These are phyloP conservation scores for Penicillium sp. DNA, from an alignment of 2,329 filamentous ascomycete species.

Conservation along the genomic window DNA sequence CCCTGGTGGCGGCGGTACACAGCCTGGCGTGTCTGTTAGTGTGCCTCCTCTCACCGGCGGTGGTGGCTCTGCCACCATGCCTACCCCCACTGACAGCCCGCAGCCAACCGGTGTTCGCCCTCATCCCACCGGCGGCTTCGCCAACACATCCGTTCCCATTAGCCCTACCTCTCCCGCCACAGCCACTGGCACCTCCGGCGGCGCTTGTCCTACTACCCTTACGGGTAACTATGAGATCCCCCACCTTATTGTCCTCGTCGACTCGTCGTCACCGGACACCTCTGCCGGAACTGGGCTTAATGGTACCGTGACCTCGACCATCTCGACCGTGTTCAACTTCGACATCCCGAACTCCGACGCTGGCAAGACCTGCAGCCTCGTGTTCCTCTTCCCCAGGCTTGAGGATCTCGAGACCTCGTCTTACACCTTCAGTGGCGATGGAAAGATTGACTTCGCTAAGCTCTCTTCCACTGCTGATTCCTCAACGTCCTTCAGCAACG, in stretches of 20 bases:
- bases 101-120: neutral
- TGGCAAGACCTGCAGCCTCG: conserved; percentile 61
- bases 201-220: conserved; percentile 47
- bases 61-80: neutral
- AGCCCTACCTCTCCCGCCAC: conserved; percentile 10
- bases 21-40: neutral
- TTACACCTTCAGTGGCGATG: conserved; percentile 55
- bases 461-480: conserved; percentile 48
- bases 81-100: neutral
- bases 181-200: conserved; percentile 13
- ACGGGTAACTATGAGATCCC: conserved; percentile 54
- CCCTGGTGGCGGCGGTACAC: neutral
- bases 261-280: conserved; percentile 52
- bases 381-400: conserved; percentile 63
- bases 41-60: neutral
- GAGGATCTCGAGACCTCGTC: conserved; percentile 58
- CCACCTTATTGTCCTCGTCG: conserved; percentile 61
- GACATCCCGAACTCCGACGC: conserved; percentile 56
- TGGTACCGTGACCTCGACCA: conserved; percentile 53
- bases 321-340: conserved; percentile 67
- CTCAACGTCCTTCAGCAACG: conserved; percentile 54
- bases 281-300: conserved; percentile 55
- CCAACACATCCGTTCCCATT: conserved; percentile 8
- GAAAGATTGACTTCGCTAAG: conserved; percentile 53
- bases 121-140: neutral